Evolutionary conservation across 148 eudicot genomes (phyloP), one percentile per base, ranked within the genome.

Genomic region (Spergularia marina): DNA sequence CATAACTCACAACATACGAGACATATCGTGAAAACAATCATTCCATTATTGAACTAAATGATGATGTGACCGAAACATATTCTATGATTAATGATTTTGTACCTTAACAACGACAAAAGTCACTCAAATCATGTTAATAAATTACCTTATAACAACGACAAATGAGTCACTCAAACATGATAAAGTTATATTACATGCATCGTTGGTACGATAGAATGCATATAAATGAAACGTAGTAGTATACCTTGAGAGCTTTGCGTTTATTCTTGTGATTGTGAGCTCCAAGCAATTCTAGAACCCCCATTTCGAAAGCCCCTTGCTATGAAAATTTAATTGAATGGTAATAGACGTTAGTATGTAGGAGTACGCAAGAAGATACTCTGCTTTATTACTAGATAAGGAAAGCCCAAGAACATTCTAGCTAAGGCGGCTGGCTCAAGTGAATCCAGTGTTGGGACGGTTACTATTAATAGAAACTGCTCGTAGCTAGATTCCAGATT

Each of bases 211-310:
- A 23, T 23, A 23, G 25, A 23, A 23, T 23, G 0, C 25, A 23
- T 23, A 23, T 23, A 23, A 23, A 23, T n/a, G n/a, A 23, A 23
- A 1, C 25, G 25, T 23, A 6, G 64, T 23, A 44, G 10, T 7
- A 2, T 69, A 85, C 83, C 83, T 79, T 80, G 4, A 80, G 73
- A 49, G 74, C 82, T 41, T 44, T 82, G 76, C 78, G 84, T 64
- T 78, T 82, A 13, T 60, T 73, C 53, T 71, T 86, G 73, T 75
- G 80, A 53, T 60, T 40, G 16, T 15, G 44, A 70, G 20, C 34
- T 47, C 56, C 16, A 7, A 70, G 60, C 39, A 70, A 9, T 30
- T 70, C 60, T 30, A 70, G 34, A 15, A 53, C 73, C 8, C 73
- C 60, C 73, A 70, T 70, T 16, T 5, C 12, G 21, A 49, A 0